Conservation (phyloP, 2,329 filamentous ascomycete genomes). For the Neoarthrinium moseri region DNA sequence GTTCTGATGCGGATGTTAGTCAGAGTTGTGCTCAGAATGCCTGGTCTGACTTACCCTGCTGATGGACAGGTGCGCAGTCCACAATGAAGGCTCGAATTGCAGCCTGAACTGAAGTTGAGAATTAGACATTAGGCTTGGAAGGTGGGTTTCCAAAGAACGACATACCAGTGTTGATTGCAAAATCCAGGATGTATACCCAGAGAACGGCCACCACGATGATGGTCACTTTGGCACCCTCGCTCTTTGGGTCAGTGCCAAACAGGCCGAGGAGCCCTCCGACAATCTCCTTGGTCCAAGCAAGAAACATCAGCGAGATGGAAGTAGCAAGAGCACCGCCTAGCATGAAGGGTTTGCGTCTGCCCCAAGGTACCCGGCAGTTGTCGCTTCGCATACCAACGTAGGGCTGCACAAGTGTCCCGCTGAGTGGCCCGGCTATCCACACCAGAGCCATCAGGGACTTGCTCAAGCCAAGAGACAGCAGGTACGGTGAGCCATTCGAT, state of each 20-base stretch:
- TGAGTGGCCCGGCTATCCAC: constrained; percentile 80
- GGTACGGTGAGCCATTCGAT: constrained; percentile 85
- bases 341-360: constrained; percentile 81
- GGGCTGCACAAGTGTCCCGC: constrained; percentile 76
- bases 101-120: constrained; percentile 73
- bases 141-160: background rate
- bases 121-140: no score
- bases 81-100: constrained; percentile 90
- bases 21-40: background rate
- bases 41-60: constrained; percentile 56
- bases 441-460: constrained; percentile 81
- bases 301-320: constrained; percentile 63
- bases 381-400: constrained; percentile 82
- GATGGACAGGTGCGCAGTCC: constrained; percentile 86
- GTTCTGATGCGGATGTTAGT: constrained; percentile 46
- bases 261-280: constrained; percentile 66
- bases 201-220: constrained; percentile 79
- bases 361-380: constrained; percentile 71
- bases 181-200: constrained; percentile 88
- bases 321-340: constrained; percentile 67
- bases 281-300: constrained; percentile 74
- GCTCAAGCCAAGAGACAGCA: constrained; percentile 77
- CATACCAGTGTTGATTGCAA: constrained; percentile 87
- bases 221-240: constrained; percentile 59
- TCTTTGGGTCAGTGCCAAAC: constrained; percentile 69